Evolutionary conservation across 2,329 filamentous ascomycete genomes (phyloP), one percentile per base, ranked within the genome.

Genomic region (Westerdykella ornata): DNA sequence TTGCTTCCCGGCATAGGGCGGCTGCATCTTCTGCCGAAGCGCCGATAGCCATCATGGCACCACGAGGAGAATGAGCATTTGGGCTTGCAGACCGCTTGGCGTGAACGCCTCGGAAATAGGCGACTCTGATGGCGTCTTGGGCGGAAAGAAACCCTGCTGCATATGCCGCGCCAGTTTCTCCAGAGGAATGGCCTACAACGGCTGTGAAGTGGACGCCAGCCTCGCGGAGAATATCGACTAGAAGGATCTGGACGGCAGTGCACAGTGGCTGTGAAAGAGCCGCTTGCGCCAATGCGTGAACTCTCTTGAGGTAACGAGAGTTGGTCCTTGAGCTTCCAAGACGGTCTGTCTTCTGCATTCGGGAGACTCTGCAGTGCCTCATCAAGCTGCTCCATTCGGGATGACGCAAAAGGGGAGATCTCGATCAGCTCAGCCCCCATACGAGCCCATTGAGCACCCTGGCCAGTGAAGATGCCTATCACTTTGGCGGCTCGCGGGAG

Each of bases 161-260:
- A 13, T 69, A 68, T 2, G 63, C 54, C 1, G 67, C 67, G 0
- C 60, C 67, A 9, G 68, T 66, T 39, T 71, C 68, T 6, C 68
- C 68, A 6, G 66, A 60, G 0, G 64, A 68, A 39, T 72, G 68
- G 2, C 69, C 68, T 7, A 71, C 60, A 1, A 69, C 56, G 0
- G 62, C 62, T 7, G 49, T 18, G 0, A 67, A 59, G 0, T 18
- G 26, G 4, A 67, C 33, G 0, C 60, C 61, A 13, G 53, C 50
- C 1, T 42, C 40, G 3, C 42, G 11, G 1, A 69, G 49, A 0
- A 70, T 38, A 1, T 62, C 53, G 9, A 53, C 49, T 0, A 69
- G 42, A 0, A 54, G 51, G 33, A 62, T 54, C 38, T 71, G 68
- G 19, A 71, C 49, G 1, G 61, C 54, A n/a, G 60, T 70, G 1